Evolutionary conservation across 108 stramenopile genomes (phyloP).

Genomic region (Nannochloropsis granulata): DNA sequence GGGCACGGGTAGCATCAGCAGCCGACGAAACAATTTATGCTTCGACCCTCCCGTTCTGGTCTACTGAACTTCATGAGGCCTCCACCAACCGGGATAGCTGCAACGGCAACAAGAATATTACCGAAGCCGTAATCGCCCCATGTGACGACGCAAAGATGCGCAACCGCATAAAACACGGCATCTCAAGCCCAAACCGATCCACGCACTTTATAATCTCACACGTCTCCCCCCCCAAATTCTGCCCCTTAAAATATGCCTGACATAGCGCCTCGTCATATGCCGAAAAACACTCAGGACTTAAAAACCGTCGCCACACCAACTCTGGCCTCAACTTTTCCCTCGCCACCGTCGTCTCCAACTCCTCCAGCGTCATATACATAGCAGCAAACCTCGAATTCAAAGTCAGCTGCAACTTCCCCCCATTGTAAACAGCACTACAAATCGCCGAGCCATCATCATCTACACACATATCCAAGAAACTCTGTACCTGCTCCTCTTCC

Average conservation of each 20-base stretch:
- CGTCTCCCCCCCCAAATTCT: background rate
- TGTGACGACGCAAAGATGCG: background rate
- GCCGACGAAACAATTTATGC: too few species aligned
- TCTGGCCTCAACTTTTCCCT: background rate
- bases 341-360: background rate
- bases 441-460: background rate
- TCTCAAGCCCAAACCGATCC: background rate
- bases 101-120: background rate
- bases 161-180: background rate
- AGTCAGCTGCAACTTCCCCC: background rate
- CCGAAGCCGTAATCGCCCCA: background rate
- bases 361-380: background rate
- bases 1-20: too few species aligned
- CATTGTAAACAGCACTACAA: background rate
- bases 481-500: background rate
- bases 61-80: background rate
- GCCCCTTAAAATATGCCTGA: background rate
- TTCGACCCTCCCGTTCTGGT: too few species aligned
- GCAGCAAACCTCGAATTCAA: background rate
- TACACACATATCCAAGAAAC: background rate
- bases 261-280: background rate
- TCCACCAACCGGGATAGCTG: background rate
- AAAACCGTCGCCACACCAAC: background rate
- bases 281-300: background rate
- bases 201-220: background rate